Evolutionary conservation across 805 yeast genomes (phyloP).

Genomic region (Suhomyces faveliae): DNA sequence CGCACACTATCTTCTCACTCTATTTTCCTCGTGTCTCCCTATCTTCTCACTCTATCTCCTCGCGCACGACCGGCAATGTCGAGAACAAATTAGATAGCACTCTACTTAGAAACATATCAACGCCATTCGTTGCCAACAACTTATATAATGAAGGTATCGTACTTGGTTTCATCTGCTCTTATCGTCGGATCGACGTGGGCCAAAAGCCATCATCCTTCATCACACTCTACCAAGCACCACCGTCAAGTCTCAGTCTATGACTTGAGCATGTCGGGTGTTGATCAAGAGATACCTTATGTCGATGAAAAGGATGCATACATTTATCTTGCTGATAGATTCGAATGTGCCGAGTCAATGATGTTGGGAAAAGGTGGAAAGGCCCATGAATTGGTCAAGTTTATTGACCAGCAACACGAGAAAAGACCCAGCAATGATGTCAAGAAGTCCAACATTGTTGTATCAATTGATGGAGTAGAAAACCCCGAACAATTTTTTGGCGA

Average conservation of each 20-base stretch:
- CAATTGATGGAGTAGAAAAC: conserved; percentile 42
- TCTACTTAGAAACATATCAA: background rate
- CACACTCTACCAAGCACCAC: background rate
- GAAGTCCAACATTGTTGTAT: conserved; percentile 34
- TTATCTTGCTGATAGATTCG: conserved; percentile 47
- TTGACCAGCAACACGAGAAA: conserved; percentile 17
- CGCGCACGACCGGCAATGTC: conserved; percentile 6
- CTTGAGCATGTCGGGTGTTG: conserved; percentile 2
- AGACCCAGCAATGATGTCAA: conserved; percentile 3
- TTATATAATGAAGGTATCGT: conserved; percentile 6
- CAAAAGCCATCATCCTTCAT: background rate
- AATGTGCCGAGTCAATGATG: conserved; percentile 35
- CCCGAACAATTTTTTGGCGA: conserved; percentile 28
- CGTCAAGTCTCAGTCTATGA: conserved; percentile 11
- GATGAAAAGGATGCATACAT: conserved; percentile 31
- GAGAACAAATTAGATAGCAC: background rate
- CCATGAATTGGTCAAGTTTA: conserved; percentile 22
- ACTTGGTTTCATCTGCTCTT: conserved; percentile 6
- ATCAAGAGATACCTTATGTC: conserved; percentile 3
- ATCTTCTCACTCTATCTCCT: background rate
- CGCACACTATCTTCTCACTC: background rate
- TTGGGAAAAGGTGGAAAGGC: conserved; percentile 32
- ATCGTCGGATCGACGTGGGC: conserved; percentile 6
- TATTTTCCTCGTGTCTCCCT: background rate
- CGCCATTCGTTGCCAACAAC: background rate